Evolutionary conservation across 1,284 basidiomycete species (phyloP).

Genomic region (Pterulicium gracile): DNA sequence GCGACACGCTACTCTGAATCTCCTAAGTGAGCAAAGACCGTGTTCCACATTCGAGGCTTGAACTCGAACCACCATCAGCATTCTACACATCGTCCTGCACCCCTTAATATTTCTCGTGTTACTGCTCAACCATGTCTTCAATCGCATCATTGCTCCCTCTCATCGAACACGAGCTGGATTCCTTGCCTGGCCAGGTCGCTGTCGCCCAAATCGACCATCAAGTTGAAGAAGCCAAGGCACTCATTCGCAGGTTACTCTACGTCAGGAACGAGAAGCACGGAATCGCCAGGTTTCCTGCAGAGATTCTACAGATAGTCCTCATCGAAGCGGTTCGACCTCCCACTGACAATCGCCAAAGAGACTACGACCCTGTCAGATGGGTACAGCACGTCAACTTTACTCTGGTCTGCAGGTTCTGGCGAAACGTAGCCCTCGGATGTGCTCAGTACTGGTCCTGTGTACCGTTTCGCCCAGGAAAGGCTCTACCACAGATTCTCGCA

Average conservation of each 20-base stretch:
- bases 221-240: not conserved
- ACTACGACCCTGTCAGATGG: not conserved
- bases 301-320: not conserved
- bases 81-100: not conserved
- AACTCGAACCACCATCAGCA: conserved; percentile 6
- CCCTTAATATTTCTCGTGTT: too few species aligned
- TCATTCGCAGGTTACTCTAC: not conserved
- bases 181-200: too few species aligned
- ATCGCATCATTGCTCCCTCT: not conserved
- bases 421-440: not conserved
- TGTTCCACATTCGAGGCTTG: conserved; percentile 10
- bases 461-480: not conserved
- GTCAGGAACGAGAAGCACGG: not conserved
- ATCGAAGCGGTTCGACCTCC: not conserved
- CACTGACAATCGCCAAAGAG: not conserved
- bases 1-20: too few species aligned
- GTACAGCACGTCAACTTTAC: not conserved
- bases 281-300: not conserved
- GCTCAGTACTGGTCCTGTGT: not conserved
- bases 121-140: too few species aligned
- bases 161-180: too few species aligned
- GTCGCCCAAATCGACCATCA: conserved; percentile 1
- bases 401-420: conserved; percentile 1
- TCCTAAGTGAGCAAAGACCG: not conserved
- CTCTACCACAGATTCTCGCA: not conserved